Percentiles rank a stretch among this genome's conserved stretches.
Evolutionary conservation across 164 flowering plant species (phyloP).

Genomic region (Litsea cubeba): DNA sequence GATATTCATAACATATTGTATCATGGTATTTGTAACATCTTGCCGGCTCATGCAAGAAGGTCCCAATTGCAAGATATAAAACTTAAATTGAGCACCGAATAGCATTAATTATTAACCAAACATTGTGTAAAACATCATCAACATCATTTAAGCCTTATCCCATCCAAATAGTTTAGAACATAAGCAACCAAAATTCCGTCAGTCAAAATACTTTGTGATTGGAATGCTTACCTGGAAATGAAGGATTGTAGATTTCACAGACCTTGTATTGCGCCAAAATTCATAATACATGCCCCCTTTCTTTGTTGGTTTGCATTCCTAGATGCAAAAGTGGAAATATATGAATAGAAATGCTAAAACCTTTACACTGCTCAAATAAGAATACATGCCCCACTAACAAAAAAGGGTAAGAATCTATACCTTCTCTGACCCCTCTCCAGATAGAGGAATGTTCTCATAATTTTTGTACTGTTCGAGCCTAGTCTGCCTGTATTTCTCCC

Average conservation of each 20-base stretch:
- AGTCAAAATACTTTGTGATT: background rate
- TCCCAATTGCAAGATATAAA: background rate
- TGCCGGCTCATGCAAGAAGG: background rate
- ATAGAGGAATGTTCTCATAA: conserved; percentile 74
- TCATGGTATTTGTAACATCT: no score
- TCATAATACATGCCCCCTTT: conserved; percentile 45
- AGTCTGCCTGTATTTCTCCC: conserved; percentile 71
- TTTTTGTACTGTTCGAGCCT: conserved; percentile 84
- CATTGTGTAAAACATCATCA: no score
- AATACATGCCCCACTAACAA: background rate
- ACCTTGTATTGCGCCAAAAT: conserved; percentile 49
- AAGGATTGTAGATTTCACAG: conserved; percentile 58
- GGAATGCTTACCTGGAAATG: conserved; percentile 46
- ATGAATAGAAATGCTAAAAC: no score
- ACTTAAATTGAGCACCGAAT: background rate
- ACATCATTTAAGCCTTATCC: no score
- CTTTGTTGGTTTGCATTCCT: conserved; percentile 56
- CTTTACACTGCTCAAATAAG: background rate
- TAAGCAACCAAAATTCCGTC: background rate
- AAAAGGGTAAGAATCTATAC: conserved; percentile 21
- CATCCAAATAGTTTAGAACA: background rate
- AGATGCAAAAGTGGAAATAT: background rate
- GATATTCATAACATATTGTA: no score
- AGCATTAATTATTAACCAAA: background rate
- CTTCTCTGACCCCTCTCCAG: conserved; percentile 73